These are phyloP conservation scores for Cicer arietinum DNA, from an alignment of 306 rosid genomes.

Conservation along the genomic window DNA sequence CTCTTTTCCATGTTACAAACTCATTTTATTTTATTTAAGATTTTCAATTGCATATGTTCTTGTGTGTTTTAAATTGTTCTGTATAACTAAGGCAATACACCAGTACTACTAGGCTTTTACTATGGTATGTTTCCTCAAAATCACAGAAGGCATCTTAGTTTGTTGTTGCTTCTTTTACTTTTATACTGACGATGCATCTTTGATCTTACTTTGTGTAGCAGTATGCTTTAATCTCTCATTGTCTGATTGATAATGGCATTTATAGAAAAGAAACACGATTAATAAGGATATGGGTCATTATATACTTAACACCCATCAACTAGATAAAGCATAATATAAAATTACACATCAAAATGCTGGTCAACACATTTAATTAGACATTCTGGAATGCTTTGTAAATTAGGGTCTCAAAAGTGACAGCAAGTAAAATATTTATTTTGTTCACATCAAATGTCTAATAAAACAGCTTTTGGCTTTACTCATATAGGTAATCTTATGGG, in stretches of 20 bases:
- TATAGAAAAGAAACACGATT: constrained; percentile 5
- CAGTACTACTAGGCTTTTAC: not conserved
- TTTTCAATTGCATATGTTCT: not conserved
- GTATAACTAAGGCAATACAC: not conserved
- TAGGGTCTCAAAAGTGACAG: constrained; percentile 30
- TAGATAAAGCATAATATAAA: constrained; percentile 1
- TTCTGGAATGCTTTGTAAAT: constrained; percentile 37
- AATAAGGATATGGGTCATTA: not conserved
- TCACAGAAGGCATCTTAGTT: constrained; percentile 3
- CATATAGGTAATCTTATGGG: constrained; percentile 35
- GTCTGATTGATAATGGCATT: not conserved
- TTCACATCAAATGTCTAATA: constrained; percentile 15
- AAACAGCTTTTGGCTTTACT: constrained; percentile 19
- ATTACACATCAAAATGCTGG: not conserved
- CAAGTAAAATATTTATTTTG: constrained; percentile 23
- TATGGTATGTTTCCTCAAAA: not conserved
- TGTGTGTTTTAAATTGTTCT: not conserved
- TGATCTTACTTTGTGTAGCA: not conserved
- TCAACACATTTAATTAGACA: constrained; percentile 11
- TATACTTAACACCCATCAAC: not conserved
- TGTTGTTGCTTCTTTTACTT: not conserved
- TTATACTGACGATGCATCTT: not conserved
- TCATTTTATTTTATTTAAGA: constrained; percentile 16
- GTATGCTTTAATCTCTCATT: not conserved
- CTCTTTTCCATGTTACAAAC: constrained; percentile 8